These are phyloP conservation scores for Annulohypoxylon stygium DNA, from an alignment of 495 filamentous ascomycete species.

Conservation along the genomic window DNA sequence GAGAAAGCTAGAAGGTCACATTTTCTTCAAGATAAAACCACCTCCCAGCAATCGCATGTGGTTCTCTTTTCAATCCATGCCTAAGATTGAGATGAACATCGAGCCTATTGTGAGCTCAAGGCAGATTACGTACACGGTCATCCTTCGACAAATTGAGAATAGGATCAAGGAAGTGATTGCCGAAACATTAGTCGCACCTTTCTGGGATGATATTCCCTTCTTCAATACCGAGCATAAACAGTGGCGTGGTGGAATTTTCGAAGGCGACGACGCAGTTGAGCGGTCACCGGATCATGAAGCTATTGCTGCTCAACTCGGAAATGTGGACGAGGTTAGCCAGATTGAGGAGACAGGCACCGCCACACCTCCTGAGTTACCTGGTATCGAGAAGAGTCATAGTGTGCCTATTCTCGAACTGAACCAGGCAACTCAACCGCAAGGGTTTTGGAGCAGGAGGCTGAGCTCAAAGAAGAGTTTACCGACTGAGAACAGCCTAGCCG, in stretches of 20 bases:
- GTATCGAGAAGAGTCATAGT: constrained; percentile 73
- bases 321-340: constrained; percentile 63
- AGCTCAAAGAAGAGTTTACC: constrained; percentile 51
- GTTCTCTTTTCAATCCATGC: constrained; percentile 92
- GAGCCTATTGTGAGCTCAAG: constrained; percentile 95
- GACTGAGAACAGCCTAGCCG: constrained; percentile 32
- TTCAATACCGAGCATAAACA: constrained; percentile 78
- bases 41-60: constrained; percentile 95
- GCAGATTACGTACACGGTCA: constrained; percentile 93
- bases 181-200: constrained; percentile 92
- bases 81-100: constrained; percentile 90
- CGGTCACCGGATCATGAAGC: constrained; percentile 56
- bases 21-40: constrained; percentile 88
- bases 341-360: constrained; percentile 51
- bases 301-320: constrained; percentile 69
- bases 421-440: constrained; percentile 45
- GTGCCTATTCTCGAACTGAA: constrained; percentile 51
- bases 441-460: constrained; percentile 59
- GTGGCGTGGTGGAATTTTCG: constrained; percentile 93
- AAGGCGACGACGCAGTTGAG: constrained; percentile 64
- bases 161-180: constrained; percentile 92
- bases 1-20: constrained; percentile 87
- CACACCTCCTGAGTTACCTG: constrained; percentile 57
- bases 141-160: constrained; percentile 92
- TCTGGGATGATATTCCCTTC: constrained; percentile 96